phyloP scores from a whole-genome alignment of 202 grass and related monocot genomes.

The Setaria italica region DNA sequence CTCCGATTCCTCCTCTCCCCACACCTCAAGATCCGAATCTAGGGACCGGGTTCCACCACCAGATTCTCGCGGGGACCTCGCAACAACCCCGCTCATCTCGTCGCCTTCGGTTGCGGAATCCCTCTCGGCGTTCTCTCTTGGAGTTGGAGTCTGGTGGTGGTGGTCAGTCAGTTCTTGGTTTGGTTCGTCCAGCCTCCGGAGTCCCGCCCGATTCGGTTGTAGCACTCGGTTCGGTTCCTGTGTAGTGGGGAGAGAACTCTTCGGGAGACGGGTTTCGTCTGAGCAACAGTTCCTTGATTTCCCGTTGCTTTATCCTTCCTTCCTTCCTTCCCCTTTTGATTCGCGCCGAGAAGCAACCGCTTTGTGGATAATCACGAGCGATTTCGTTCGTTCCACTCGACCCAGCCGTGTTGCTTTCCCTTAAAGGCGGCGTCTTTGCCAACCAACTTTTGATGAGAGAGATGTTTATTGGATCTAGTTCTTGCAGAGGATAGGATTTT shows the following conservation, averaged over 20 bases:
- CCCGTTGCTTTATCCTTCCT: conserved; percentile 5
- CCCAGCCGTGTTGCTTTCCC: conserved; percentile 21
- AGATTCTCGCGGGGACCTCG: conserved; percentile 32
- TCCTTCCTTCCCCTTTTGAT: background rate
- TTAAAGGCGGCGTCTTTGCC: conserved; percentile 7
- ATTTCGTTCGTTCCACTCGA: conserved; percentile 34
- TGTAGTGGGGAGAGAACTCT: background rate
- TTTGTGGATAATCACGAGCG: background rate
- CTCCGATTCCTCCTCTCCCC: conserved; percentile 25
- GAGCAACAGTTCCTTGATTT: background rate
- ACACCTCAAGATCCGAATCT: conserved; percentile 35
- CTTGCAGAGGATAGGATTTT: conserved; percentile 2
- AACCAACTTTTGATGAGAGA: conserved; percentile 3
- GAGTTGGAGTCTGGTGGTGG: background rate
- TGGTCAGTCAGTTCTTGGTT: conserved; percentile 18
- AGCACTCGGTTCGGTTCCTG: background rate
- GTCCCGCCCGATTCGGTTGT: conserved; percentile 8
- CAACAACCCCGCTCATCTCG: conserved; percentile 6
- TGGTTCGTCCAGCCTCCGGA: background rate
- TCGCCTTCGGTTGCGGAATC: background rate
- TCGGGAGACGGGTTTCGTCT: conserved; percentile 11
- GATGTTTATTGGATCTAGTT: conserved; percentile 35
- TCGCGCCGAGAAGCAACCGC: background rate
- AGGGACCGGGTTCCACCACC: background rate
- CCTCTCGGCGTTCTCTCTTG: background rate